Base-by-base conservation (phyloP, 1,284 basidiomycete genomes). In the Ganoderma lingzhi region DNA sequence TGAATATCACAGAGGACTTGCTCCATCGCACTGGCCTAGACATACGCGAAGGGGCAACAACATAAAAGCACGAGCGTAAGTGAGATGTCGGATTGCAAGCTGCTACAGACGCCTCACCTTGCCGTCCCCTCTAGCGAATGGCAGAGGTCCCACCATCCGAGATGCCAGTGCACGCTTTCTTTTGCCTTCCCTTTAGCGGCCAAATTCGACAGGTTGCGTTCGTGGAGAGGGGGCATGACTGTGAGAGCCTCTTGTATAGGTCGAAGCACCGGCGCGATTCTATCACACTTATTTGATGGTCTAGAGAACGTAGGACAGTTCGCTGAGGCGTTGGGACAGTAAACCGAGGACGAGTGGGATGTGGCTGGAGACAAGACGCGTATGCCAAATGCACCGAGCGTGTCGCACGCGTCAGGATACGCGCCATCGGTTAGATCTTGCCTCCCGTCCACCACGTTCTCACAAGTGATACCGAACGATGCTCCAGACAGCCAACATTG, bases 101-200 rank as follows among this genome's bases (percentile, higher is more conserved):
- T n/a, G 15, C 62, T 28, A 4, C 15, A 41, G 28, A 28, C 39
- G 8, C 75, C 82, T 67, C 71, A 89, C 92, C 86, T 85, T 73
- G 81, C 82, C 17, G 85, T 82, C 55, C 84, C 82, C 74, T 92
- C 91, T 12, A 85, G 78, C 30, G 92, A 82, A 53, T 90, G 86
- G 68, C 86, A 83, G 44, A 90, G 85, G 73, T 93, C 89, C 90
- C 91, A 94, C 92, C 93, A 93, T 39, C 87, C 87, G 28, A 88
- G 77, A 39, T 85, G 84, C 87, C 88, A 92, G 44, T 83, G 81
- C 67, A 82, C 81, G 55, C 84, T 85, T 69, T 87, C 87, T 66
- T 82, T 86, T n/a, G 78, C 79, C 77, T 91, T 92, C 35, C 86
- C 86, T 75, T 91, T 92, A 44, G 84, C 80, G 17, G 87, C 82